phyloP scores from a whole-genome alignment of 1,139 yeast genomes.

The Geotrichum carabidarum region DNA sequence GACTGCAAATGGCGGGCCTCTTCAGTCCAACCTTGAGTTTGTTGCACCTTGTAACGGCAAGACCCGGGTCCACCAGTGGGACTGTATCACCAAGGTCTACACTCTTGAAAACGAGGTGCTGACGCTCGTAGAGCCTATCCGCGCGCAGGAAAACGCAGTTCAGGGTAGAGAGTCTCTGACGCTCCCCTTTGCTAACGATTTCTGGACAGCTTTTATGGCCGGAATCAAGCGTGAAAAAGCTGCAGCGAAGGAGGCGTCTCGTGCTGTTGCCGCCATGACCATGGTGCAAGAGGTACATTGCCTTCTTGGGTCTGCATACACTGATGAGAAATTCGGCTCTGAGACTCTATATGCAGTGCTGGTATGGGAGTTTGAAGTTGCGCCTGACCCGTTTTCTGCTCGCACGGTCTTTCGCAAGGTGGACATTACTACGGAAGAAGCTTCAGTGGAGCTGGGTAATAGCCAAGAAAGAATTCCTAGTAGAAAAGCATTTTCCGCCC shows the following conservation, averaged over 20 bases:
- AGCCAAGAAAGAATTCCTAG: background rate
- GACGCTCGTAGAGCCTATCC: conserved; percentile 31
- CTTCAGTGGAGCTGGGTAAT: background rate
- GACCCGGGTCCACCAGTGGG: conserved; percentile 28
- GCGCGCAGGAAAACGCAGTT: conserved; percentile 27
- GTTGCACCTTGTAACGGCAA: conserved; percentile 16
- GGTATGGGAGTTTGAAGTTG: conserved; percentile 38
- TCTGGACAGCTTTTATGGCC: conserved; percentile 39
- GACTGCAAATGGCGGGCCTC: conserved; percentile 18
- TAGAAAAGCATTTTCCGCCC: background rate
- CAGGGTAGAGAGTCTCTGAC: conserved; percentile 34
- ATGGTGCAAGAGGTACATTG: conserved; percentile 36
- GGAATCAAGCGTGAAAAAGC: conserved; percentile 30
- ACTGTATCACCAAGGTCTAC: conserved; percentile 33
- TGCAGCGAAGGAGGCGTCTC: conserved; percentile 33
- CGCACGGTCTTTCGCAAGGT: conserved; percentile 35
- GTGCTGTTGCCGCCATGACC: conserved; percentile 34
- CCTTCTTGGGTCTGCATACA: conserved; percentile 15
- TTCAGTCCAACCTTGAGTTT: conserved; percentile 30
- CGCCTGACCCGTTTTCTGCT: conserved; percentile 36
- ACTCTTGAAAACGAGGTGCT: conserved; percentile 35
- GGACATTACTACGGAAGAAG: background rate
- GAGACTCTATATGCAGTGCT: conserved; percentile 28
- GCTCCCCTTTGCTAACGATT: conserved; percentile 39
- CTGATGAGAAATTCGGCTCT: conserved; percentile 2